phyloP scores from a whole-genome alignment of 169 alveolate species.

The Neospora caninum region DNA sequence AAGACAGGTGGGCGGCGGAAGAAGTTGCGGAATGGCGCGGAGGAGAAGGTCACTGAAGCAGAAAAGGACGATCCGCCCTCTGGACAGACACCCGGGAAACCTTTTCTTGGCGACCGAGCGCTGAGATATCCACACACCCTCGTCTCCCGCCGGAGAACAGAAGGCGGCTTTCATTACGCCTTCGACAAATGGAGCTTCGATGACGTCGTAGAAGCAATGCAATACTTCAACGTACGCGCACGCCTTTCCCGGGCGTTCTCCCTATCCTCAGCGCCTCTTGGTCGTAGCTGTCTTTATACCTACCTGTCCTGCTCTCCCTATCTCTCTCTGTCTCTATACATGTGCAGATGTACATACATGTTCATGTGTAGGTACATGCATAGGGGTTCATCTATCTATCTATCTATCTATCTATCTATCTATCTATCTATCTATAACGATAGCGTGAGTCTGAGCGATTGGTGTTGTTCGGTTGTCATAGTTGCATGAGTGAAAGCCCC shows the following conservation, averaged over 20 bases:
- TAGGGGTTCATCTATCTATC: not conserved
- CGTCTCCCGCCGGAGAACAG: slow-evolving; percentile 45
- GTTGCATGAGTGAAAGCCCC: no score
- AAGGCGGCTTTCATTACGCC: slow-evolving; percentile 78
- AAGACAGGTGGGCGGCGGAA: not conserved
- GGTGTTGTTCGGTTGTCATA: no score
- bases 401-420: not conserved
- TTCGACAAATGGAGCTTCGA: slow-evolving; percentile 79
- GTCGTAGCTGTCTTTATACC: no score
- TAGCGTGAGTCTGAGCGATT: not conserved
- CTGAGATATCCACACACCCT: slow-evolving; percentile 18
- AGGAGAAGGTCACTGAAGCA: not conserved
- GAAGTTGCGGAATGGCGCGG: slow-evolving; percentile 6
- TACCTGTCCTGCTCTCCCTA: not conserved
- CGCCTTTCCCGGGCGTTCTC: no score
- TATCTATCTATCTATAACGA: not conserved
- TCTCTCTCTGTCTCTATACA: not conserved
- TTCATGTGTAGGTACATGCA: not conserved
- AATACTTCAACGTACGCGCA: slow-evolving; percentile 74
- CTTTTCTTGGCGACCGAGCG: not conserved
- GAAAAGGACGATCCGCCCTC: not conserved
- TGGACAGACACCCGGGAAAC: not conserved
- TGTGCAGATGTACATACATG: not conserved
- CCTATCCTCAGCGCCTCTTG: no score
- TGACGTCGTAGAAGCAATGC: slow-evolving; percentile 76